Evolutionary conservation across 805 yeast genomes (phyloP), one percentile per base, ranked within the genome.

Genomic region (Nakazawaea anatomiae): DNA sequence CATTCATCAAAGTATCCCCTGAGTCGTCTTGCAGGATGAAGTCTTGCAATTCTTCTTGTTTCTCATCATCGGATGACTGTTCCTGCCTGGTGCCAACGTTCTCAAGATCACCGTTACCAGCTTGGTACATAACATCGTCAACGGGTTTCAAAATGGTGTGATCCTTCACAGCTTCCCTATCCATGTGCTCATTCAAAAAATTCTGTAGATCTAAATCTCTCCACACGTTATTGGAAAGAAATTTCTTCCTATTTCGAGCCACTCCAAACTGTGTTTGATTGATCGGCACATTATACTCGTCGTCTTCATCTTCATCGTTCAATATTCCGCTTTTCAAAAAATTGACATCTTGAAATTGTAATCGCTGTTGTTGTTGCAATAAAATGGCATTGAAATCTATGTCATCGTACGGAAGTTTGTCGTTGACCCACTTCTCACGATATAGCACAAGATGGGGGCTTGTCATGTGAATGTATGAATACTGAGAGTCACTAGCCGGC

Each of bases 401-500:
- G 42, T 66, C 71, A 44, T 67, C 71, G 54, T 54, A 66, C 2
- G 64, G 62, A 14, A 66, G 50, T 29, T 51, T 56, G 39, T 65
- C 68, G 5, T 54, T 43, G 7, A 62, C 63, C 72, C 71, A 68
- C 32, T 54, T 57, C 50, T 68, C 70, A 32, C 55, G 56, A 46
- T 62, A 65, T 5, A 66, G 44, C n/a, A 65, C 61, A 47, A 62
- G 61, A 9, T 55, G 55, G 2, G 66, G 68, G 27, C 62, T 56
- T 8, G 56, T 52, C 67, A 66, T 62, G 46, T 68, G 71, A 2
- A 62, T 52, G 51, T 60, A 64, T 7, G 60, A 55, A 28, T 52
- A 57, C 7, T 58, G 58, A 1, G 66, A 61, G 46, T 67, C 72
- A 29, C 58, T 51, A 3, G 61, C 27, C 25, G 53, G 50, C 53